Evolutionary conservation across 768 basidiomycete genomes (phyloP), one percentile per base, ranked within the genome.

Genomic region (Mycena maculata): DNA sequence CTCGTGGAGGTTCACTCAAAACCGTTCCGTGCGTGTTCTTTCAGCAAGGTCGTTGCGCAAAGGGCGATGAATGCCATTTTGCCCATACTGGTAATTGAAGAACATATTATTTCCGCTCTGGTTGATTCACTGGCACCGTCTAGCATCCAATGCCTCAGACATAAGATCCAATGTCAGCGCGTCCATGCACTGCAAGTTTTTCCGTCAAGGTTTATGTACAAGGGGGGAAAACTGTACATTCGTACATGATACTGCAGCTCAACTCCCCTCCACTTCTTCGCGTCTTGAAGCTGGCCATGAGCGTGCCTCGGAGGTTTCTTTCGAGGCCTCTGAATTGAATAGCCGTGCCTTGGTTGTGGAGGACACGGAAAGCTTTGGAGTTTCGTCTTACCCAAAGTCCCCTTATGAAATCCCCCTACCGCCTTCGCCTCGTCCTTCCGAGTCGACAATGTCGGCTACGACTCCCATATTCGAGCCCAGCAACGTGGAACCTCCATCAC

Each of bases 31-130:
- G 69, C 38, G 11, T 61, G 6, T 71, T 67, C 28, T 71, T 56
- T 28, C 48, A 12, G 18, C 30, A 57, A 45, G 45, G 39, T 20
- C 47, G 59, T 15, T 71, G 69, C 22, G 50, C 65, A 3, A 23
- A 67, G 20, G 69, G 69, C n/a, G 45, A 67, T 13, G 52, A 33
- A 0, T 70, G 69, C 45, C 55, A 56, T 4, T 70, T 66, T 36
- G 47, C 61, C 31, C 69, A 70, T 57, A 30, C 38, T n/a, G 68
- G 68, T 69, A 58, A 45, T 39, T 52, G 28, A 13, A 50, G 25
- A 25, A 31, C 11, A 20, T 44, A 42, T 30, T 30, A 11, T 23
- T 50, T 42, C 23, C 22, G 27, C 33, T 52, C 25, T 3, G 4
- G 27, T 47, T 58, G 27, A 63, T 60, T 67, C 20, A 62, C 31